Base-by-base conservation (phyloP, 2,329 filamentous ascomycete genomes). In the Tricladium varicosporioides region DNA sequence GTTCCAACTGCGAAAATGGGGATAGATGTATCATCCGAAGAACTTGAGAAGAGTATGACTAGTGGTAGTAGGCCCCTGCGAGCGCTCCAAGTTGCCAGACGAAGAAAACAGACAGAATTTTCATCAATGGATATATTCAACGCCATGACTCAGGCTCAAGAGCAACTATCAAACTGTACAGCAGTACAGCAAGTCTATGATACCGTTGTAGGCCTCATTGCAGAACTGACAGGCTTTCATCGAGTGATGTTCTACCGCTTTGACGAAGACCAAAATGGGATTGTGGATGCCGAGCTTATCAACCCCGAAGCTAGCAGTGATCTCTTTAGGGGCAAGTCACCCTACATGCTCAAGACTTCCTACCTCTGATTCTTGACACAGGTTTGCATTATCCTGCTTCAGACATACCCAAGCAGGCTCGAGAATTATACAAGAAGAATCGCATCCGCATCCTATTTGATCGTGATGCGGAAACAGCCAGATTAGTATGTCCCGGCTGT, bases 381-480 rank as follows among this genome's bases (percentile, higher is more conserved):
- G 65, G 65, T 8, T 54, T 67, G 7, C 61, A 94, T 69, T 96
- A 95, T 60, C 92, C 91, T 1, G 91, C 91, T 1, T 88, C 88
- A 0, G 92, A 92, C 73, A 96, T 91, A 55, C 91, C 86, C 36
- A 88, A 83, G 67, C 92, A 94, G 74, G 91, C 87, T 27, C 83
- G 91, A 59, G 90, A 94, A 14, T 74, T 96, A 1, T 96, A 96
- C 74, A 92, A 88, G 68, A 76, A 94, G 65, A 96, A 96, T 75
- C 92, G 91, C 67, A 91, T 96, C 2, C 86, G 91, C 2, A 78
- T 96, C 42, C 78, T 96, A 0, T 95, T 95, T 71, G 89, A 96
- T 68, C 82, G 91, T 27, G 91, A 93, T 54, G 82, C 89, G 53
- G 80, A 87, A 63, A 92, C 89, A 0, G 86, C 92, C 1, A 81